A percentile compares a stretch with the other conserved stretches of the same genome.
Evolutionary conservation across 2,329 filamentous ascomycete species (phyloP).

Genomic region (Fusarium guadeloupense): DNA sequence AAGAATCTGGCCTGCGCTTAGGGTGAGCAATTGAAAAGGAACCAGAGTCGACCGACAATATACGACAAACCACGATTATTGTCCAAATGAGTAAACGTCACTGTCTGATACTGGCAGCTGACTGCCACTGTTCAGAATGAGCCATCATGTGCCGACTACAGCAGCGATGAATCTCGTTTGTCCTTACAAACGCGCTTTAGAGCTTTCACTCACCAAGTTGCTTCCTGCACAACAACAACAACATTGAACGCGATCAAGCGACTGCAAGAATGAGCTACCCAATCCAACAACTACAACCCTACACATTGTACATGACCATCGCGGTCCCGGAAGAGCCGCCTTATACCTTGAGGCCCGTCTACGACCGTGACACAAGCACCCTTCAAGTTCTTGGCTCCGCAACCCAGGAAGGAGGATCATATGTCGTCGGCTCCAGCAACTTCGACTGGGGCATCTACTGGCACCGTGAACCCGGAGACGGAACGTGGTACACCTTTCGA

Average conservation of each 20-base stretch:
- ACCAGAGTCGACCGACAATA: no score
- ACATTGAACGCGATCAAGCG: background rate
- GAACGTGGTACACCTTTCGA: slow-evolving; percentile 43
- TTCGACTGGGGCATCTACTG: slow-evolving; percentile 52
- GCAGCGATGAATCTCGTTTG: background rate
- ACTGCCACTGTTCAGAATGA: background rate
- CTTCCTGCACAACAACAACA: background rate
- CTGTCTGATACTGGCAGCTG: background rate
- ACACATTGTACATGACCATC: slow-evolving; percentile 42
- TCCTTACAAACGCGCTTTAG: background rate
- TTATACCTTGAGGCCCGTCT: slow-evolving; percentile 7
- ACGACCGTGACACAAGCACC: slow-evolving; percentile 20
- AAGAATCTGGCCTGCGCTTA: background rate
- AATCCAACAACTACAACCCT: slow-evolving; percentile 31
- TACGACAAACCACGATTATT: background rate
- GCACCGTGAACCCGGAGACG: slow-evolving; percentile 40
- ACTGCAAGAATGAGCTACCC: slow-evolving; percentile 27
- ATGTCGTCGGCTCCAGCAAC: slow-evolving; percentile 40
- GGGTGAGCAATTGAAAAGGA: background rate
- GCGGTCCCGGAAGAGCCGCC: slow-evolving; percentile 26
- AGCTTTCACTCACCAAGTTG: background rate
- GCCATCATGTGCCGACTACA: background rate
- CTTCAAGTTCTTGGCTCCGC: slow-evolving; percentile 9
- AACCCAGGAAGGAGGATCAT: slow-evolving; percentile 29
- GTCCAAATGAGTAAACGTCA: background rate